These are phyloP conservation scores for Biscogniauxia marginata DNA, from an alignment of 2,329 filamentous ascomycete species.

Conservation along the genomic window DNA sequence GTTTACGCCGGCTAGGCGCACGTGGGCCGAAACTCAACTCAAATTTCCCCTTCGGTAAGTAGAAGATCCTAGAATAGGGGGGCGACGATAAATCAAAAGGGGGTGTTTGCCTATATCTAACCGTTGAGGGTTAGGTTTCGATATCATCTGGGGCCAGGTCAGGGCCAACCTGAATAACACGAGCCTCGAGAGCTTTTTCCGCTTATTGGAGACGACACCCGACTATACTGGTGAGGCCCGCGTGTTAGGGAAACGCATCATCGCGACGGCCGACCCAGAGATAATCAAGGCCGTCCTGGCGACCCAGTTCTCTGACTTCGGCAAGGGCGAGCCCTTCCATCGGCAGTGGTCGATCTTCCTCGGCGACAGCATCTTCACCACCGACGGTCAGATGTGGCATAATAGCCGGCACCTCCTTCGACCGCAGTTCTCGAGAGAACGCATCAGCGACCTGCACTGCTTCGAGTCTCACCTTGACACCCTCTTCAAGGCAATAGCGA, in stretches of 20 bases:
- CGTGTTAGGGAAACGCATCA: conserved; percentile 54
- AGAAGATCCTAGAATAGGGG: not conserved
- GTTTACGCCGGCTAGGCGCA: conserved; percentile 44
- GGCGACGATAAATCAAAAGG: conserved; percentile 3
- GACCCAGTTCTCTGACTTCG: conserved; percentile 81
- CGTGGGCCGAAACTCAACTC: conserved; percentile 38
- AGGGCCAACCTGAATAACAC: conserved; percentile 49
- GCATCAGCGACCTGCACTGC: conserved; percentile 75
- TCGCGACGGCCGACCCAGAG: conserved; percentile 80
- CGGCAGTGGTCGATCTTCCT: conserved; percentile 73
- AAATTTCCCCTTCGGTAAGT: conserved; percentile 47
- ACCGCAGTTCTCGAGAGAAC: conserved; percentile 83
- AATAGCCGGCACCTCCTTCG: conserved; percentile 76
- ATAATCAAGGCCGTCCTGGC: conserved; percentile 90
- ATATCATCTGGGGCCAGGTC: conserved; percentile 61
- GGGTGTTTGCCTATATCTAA: not conserved
- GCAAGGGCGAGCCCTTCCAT: conserved; percentile 76
- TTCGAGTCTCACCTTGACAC: conserved; percentile 78
- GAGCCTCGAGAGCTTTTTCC: conserved; percentile 62
- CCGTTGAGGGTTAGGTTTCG: conserved; percentile 55
- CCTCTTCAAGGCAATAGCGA: conserved; percentile 67
- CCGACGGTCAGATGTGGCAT: conserved; percentile 78
- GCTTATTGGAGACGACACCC: conserved; percentile 44
- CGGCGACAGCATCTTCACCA: conserved; percentile 75
- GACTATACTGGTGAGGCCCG: conserved; percentile 61